A percentile compares a stretch with the other conserved stretches of the same genome.
phyloP scores from a whole-genome alignment of 495 filamentous ascomycete genomes.

The Xanthoparmelia taractica region DNA sequence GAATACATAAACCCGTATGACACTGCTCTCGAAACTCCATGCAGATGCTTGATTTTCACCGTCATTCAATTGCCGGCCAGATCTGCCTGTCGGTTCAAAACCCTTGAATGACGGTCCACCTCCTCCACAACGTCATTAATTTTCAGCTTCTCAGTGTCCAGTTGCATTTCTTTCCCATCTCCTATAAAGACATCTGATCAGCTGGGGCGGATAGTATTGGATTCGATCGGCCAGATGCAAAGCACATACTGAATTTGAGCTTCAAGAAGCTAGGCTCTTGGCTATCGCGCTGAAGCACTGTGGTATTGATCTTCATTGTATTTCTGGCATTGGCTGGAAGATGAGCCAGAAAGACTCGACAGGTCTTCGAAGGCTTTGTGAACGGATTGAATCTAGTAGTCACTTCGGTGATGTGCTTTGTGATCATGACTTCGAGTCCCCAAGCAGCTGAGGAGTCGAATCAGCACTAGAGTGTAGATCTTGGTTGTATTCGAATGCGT shows the following conservation, averaged over 20 bases:
- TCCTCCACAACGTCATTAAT: conserved; percentile 85
- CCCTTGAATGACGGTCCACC: conserved; percentile 79
- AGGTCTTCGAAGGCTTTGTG: conserved; percentile 62
- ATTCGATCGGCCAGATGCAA: neutral
- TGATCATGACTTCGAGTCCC: conserved; percentile 58
- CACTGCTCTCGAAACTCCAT: neutral
- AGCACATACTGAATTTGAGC: conserved; percentile 73
- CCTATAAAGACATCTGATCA: conserved; percentile 14
- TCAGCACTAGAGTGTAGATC: neutral
- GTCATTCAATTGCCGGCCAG: conserved; percentile 42
- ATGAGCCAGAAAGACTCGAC: conserved; percentile 75
- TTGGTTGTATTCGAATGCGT: neutral
- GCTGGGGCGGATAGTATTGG: neutral
- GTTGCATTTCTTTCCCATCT: conserved; percentile 42
- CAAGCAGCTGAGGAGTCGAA: neutral
- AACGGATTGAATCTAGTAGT: conserved; percentile 89
- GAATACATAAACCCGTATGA: neutral
- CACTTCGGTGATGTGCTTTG: conserved; percentile 75
- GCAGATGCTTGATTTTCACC: neutral
- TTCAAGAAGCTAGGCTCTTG: conserved; percentile 53
- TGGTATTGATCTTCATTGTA: conserved; percentile 68
- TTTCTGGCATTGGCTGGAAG: conserved; percentile 74
- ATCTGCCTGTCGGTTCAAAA: conserved; percentile 71
- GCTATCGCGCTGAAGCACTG: conserved; percentile 58
- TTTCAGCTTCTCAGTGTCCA: conserved; percentile 74